phyloP scores from a whole-genome alignment of 31 red algal genomes.

The Porphyra umbilicalis region DNA sequence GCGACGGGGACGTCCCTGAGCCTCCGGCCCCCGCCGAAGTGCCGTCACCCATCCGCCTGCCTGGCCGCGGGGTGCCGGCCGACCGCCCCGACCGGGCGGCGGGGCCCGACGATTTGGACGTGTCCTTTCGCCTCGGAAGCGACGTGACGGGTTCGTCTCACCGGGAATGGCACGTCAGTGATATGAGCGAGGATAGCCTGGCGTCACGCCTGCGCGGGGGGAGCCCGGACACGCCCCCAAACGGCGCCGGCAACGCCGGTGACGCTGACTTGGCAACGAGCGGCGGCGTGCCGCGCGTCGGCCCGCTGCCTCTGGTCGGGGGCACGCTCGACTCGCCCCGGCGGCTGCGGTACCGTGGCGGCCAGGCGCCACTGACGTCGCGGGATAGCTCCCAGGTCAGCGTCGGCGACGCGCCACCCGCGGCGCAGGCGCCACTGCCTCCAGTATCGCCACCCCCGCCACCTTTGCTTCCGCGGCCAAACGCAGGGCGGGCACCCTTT shows the following conservation, averaged over 20 bases:
- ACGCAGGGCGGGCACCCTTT: not conserved
- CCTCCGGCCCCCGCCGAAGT: not conserved
- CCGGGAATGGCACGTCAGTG: not conserved
- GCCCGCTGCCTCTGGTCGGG: not conserved
- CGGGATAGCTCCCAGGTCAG: not conserved
- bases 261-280: not conserved
- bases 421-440: not conserved
- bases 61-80: not conserved
- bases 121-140: not conserved
- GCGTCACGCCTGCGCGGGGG: not conserved
- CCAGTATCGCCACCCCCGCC: not conserved
- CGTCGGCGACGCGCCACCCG: not conserved
- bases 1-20: not conserved
- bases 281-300: not conserved
- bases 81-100: not conserved
- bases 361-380: not conserved
- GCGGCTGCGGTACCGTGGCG: not conserved
- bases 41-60: not conserved
- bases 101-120: not conserved
- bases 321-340: no score
- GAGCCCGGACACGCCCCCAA: not conserved
- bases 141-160: not conserved
- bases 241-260: not conserved
- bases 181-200: not conserved
- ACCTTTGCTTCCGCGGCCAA: not conserved